Base-by-base conservation (phyloP, 179 eudicot species). In the Patellifolia procumbens region DNA sequence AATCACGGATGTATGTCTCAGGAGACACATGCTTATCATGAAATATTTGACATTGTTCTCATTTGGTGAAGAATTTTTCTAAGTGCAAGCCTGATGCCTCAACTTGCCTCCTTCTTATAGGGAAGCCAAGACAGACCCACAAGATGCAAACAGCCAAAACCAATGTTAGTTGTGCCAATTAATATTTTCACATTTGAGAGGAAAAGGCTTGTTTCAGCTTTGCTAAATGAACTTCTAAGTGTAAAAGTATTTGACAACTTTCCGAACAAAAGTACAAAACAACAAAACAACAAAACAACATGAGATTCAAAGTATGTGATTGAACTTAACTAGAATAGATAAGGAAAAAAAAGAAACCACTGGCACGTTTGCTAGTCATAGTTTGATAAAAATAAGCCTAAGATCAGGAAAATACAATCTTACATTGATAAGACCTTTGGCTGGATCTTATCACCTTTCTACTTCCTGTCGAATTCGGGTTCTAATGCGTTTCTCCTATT, bases 31-130 rank as follows among this genome's bases (percentile, higher is more conserved):
- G 43, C 24, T 10, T 17, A 31, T 35, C 1, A 28, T 22, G 1
- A n/a, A n/a, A n/a, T 8, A 4, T 37, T 31, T 42, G 56, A 46
- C 72, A 43, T 43, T 37, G 22, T 64, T 64, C 45, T 26, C 11
- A 66, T 43, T 66, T 39, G 37, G 32, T 66, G 20, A 66, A 37
- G 26, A 43, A 29, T 5, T 34, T 4, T 8, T 37, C 45, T 13
- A 68, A 45, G 34, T 46, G 53, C 22, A 45, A 43, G 67, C 31
- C 67, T 64, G 26, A 6, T 19, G 16, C 42, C 72, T 68, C 72
- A 28, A 48, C 16, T 13, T 29, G 7, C 5, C 72, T 46, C 72
- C 55, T 7, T 64, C 10, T 45, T 5, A 35, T 16, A 48, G 29
- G 26, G 52, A 46, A 65, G n/a, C 24, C 37, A 4, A 20, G 39